Evolutionary conservation across 805 yeast species (phyloP), one percentile per base, ranked within the genome.

Genomic region (Alloascoidea africana): DNA sequence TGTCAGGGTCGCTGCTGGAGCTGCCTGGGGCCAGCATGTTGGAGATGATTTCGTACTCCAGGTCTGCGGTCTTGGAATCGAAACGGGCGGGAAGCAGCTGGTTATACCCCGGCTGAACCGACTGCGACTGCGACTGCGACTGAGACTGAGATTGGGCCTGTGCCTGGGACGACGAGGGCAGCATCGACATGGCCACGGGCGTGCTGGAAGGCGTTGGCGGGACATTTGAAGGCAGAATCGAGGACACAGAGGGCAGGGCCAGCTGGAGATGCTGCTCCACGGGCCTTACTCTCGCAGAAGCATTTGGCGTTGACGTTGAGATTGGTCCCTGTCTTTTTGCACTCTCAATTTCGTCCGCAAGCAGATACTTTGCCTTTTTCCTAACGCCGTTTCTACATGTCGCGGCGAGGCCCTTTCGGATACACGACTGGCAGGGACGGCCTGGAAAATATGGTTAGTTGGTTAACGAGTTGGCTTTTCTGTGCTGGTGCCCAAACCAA

Each of bases 301-400:
- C n/a, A n/a, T n/a, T n/a, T n/a, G n/a, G n/a, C n/a, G n/a, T n/a
- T n/a, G n/a, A n/a, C n/a, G n/a, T n/a, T n/a, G n/a, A n/a, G n/a
- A n/a, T n/a, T n/a, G n/a, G n/a, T n/a, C n/a, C n/a, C n/a, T n/a
- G n/a, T n/a, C n/a, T n/a, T n/a, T n/a, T n/a, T n/a, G n/a, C n/a
- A n/a, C n/a, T n/a, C n/a, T n/a, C n/a, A n/a, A n/a, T n/a, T n/a
- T 23, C 30, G 30, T 23, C 30, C 8, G 30, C 30, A 8, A 23
- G n/a, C 38, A 87, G 55, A 45, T 87, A 87, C 54, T 89, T 89
- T n/a, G 63, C 63, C 58, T 82, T 81, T 56, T 85, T 86, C 35
- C 97, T 62, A 2, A 91, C 91, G 3, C 96, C 96, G 59, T 91
- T 96, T 19, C 71, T 72, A 58, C 97, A 89, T 0, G 82, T 64